Evolutionary conservation across 495 filamentous ascomycete genomes (phyloP).

Genomic region (Umbilicaria muhlenbergii): DNA sequence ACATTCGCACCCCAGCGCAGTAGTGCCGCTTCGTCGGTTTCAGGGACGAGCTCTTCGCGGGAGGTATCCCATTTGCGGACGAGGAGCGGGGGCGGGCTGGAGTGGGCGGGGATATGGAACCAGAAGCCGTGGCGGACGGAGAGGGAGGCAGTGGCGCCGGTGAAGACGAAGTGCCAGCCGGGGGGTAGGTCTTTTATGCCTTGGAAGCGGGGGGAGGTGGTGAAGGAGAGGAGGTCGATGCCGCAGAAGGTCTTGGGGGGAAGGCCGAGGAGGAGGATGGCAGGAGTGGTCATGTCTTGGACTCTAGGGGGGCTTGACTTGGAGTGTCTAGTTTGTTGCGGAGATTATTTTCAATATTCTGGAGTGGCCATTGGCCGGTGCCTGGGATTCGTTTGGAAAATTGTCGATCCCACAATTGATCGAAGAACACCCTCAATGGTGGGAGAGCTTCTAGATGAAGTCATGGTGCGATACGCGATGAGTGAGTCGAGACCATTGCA

Average conservation of each 20-base stretch:
- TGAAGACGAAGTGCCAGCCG: conserved; percentile 49
- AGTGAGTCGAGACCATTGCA: no score
- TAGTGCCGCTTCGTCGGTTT: conserved; percentile 15
- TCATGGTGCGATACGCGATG: no score
- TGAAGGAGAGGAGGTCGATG: conserved; percentile 38
- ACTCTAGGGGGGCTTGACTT: no score
- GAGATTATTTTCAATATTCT: no score
- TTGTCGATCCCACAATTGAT: no score
- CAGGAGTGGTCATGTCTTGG: conserved; percentile 16
- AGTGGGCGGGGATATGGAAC: conserved; percentile 33
- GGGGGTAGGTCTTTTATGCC: conserved; percentile 41
- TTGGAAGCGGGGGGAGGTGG: conserved; percentile 36
- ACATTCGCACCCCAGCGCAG: conserved; percentile 29
- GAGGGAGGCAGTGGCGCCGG: conserved; percentile 35
- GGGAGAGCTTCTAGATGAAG: no score
- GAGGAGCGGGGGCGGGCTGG: conserved; percentile 11
- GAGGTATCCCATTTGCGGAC: conserved; percentile 30
- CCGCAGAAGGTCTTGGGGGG: conserved; percentile 34
- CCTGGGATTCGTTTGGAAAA: no score
- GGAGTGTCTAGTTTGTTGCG: no score
- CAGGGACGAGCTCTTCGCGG: conserved; percentile 17
- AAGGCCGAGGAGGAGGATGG: conserved; percentile 31
- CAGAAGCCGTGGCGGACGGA: conserved; percentile 45
- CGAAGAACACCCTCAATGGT: no score
- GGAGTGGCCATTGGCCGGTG: no score